Evolutionary conservation across 2,329 filamentous ascomycete species (phyloP).

Genomic region (Aspergillus pseudotamarii): DNA sequence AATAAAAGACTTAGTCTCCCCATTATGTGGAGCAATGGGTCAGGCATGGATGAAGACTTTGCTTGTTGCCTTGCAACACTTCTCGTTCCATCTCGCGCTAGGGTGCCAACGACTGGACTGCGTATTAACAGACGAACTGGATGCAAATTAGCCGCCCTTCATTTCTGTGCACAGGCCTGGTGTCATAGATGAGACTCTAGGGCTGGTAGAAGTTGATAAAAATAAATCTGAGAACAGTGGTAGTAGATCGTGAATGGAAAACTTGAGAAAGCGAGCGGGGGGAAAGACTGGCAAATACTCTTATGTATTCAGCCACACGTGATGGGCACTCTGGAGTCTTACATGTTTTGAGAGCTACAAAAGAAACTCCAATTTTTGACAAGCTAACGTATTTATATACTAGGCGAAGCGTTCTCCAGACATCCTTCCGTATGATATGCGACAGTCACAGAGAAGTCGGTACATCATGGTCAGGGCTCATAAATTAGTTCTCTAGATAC

Average conservation of each 20-base stretch:
- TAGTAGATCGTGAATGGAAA: not conserved
- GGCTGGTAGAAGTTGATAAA: not conserved
- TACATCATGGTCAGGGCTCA: too few relatives aligned
- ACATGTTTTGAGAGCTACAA: not conserved
- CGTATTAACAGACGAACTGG: not conserved
- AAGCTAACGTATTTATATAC: not conserved
- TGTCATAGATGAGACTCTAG: not conserved
- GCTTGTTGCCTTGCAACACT: conserved; percentile 11
- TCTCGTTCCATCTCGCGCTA: conserved; percentile 20
- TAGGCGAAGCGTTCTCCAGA: not conserved
- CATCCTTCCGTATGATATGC: not conserved
- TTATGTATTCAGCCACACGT: not conserved
- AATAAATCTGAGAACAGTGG: not conserved
- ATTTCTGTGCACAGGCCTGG: not conserved
- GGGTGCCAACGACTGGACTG: conserved; percentile 5
- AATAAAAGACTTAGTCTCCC: not conserved
- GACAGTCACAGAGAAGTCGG: not conserved
- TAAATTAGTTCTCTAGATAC: not conserved
- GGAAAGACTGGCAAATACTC: too few relatives aligned
- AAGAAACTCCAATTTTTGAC: not conserved
- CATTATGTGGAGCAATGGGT: not conserved
- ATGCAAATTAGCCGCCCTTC: not conserved
- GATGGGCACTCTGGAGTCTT: not conserved
- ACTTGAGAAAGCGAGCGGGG: not conserved
- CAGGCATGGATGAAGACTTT: conserved; percentile 1